Base-by-base conservation (phyloP, 345 rosid species). In the Barbarea vulgaris region DNA sequence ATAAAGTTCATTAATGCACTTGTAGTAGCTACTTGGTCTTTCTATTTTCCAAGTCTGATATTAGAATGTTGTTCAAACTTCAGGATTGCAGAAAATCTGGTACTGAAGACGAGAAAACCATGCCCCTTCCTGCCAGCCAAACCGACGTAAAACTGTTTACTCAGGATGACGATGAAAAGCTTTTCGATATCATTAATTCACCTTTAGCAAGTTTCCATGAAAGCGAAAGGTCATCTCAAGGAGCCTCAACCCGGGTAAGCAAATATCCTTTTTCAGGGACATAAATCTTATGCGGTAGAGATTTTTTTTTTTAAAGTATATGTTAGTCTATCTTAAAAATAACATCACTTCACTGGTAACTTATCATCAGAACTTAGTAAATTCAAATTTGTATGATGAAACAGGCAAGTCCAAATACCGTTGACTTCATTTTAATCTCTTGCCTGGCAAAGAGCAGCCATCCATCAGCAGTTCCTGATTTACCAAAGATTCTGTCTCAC, bases 131-230 rank as follows among this genome's bases (percentile, higher is more conserved):
- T 79, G 65, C 41, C 59, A 61, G 37, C 79, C 87, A 82, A 72
- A 79, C 89, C 53, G 87, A 87, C 71, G 79, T 87, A 62, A 86
- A 57, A 73, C 69, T 90, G 80, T 69, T 81, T 82, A 73, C 83
- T 72, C 84, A 72, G 63, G 87, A 79, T 39, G 64, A 69, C 25
- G 72, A 69, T 47, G 83, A 74, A 69, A 72, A 78, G 67, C 82
- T 84, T 58, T 83, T 85, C 31, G 88, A 90, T 76, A 71, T 83
- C 17, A 83, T 81, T 41, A 64, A 80, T 76, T 88, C 96, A 41
- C 97, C 97, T 58, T 59, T 93, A 82, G 83, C 88, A 64, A 86
- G 79, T 86, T 95, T 93, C 82, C 99, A 95, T 73, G 65, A 75
- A 51, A 76, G 59, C 62, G 98, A 95, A 85, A 87, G 93, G 80